Percentiles rank a stretch among this genome's conserved stretches.
phyloP scores from a whole-genome alignment of 768 basidiomycete species.

The Phaeotremella fagi region DNA sequence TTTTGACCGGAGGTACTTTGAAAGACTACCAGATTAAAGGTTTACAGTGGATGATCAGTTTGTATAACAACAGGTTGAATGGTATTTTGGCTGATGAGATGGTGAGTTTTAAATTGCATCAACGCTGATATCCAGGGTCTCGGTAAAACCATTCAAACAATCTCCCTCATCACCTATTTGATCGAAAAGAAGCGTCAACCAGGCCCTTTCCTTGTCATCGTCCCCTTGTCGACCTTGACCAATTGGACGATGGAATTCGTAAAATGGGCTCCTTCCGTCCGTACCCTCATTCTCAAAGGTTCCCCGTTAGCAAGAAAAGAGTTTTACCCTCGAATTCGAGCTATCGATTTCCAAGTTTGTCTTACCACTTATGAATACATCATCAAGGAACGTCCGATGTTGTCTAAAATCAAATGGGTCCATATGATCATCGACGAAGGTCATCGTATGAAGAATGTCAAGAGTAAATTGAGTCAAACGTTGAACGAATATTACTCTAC shows the following conservation, averaged over 20 bases:
- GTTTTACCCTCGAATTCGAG: slow-evolving; percentile 66
- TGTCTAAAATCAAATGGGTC: slow-evolving; percentile 89
- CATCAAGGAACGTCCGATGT: slow-evolving; percentile 87
- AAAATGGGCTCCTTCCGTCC: slow-evolving; percentile 89
- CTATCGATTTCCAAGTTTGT: slow-evolving; percentile 81
- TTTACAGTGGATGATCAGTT: slow-evolving; percentile 95
- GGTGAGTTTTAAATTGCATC: slow-evolving; percentile 29
- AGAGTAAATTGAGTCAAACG: slow-evolving; percentile 80
- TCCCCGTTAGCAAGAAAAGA: slow-evolving; percentile 76
- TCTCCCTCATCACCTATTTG: slow-evolving; percentile 75
- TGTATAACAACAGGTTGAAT: slow-evolving; percentile 93
- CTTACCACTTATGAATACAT: slow-evolving; percentile 96
- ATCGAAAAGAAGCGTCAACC: slow-evolving; percentile 84
- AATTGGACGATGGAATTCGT: slow-evolving; percentile 96
- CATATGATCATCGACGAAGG: slow-evolving; percentile 99
- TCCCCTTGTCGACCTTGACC: slow-evolving; percentile 92
- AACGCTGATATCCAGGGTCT: slow-evolving; percentile 34
- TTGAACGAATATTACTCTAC: slow-evolving; percentile 89
- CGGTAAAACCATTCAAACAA: slow-evolving; percentile 50
- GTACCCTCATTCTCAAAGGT: slow-evolving; percentile 81
- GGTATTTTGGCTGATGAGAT: slow-evolving; percentile 79
- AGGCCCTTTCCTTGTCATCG: slow-evolving; percentile 94
- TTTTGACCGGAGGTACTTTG: slow-evolving; percentile 79
- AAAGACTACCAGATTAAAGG: slow-evolving; percentile 96
- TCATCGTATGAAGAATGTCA: slow-evolving; percentile 96